Conservation (phyloP, 2,329 filamentous ascomycete species). For the Hypoxylon rubiginosum region DNA sequence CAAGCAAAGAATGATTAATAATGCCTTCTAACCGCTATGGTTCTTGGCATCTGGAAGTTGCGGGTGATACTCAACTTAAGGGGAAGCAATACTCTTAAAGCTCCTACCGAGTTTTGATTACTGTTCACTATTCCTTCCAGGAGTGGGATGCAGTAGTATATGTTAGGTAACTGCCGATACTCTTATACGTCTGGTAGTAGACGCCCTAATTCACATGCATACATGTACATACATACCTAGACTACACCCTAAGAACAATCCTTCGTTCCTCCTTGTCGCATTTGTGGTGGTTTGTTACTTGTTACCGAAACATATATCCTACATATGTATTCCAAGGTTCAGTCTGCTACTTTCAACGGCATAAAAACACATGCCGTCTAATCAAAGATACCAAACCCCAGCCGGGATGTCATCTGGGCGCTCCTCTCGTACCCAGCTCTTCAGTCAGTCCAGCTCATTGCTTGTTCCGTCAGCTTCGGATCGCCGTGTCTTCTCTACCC, state of each 20-base stretch:
- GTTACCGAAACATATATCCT: not conserved
- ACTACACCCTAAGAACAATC: not conserved
- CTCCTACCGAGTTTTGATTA: not conserved
- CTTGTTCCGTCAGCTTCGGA: conserved; percentile 30
- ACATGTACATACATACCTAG: not conserved
- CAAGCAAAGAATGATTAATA: not conserved
- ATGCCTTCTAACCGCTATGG: not conserved
- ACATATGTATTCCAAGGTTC: not conserved
- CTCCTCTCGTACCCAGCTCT: conserved; percentile 24
- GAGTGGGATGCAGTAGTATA: not conserved
- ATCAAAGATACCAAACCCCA: conserved; percentile 35
- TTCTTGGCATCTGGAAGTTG: conserved; percentile 2
- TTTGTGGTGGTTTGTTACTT: not conserved
- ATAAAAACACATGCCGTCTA: conserved; percentile 26
- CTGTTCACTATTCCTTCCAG: conserved; percentile 8
- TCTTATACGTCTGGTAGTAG: not conserved
- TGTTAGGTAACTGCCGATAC: not conserved
- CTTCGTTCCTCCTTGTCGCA: too few relatives aligned
- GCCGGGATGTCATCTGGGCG: conserved; percentile 26
- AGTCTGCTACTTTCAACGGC: not conserved
- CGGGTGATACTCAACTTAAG: not conserved
- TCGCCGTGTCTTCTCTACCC: conserved; percentile 39
- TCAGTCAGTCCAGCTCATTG: conserved; percentile 32
- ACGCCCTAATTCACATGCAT: not conserved
- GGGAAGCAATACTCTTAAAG: conserved; percentile 5